Evolutionary conservation across 768 basidiomycete species (phyloP).

Genomic region (Mycena latifolia): DNA sequence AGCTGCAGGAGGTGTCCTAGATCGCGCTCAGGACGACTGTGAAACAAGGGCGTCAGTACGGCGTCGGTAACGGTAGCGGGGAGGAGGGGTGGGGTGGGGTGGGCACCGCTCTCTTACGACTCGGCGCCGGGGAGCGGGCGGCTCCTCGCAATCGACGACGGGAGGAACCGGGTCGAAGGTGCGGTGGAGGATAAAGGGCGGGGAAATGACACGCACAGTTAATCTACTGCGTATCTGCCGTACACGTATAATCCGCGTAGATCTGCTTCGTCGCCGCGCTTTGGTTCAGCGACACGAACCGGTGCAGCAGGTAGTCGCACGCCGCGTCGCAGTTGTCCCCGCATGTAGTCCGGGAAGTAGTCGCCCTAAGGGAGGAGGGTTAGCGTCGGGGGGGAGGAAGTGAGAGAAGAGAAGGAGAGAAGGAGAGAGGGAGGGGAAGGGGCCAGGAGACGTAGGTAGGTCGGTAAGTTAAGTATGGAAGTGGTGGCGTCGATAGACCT

Average conservation of each 20-base stretch:
- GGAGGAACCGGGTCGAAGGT: too few species aligned
- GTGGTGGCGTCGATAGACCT: too few species aligned
- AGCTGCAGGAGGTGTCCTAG: conserved; percentile 88
- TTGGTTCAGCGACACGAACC: conserved; percentile 94
- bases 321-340: conserved; percentile 92
- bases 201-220: conserved; percentile 73
- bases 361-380: conserved; percentile 56
- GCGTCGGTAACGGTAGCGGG: conserved; percentile 80
- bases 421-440: not conserved
- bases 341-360: conserved; percentile 94
- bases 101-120: too few species aligned
- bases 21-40: conserved; percentile 86
- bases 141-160: too few species aligned
- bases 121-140: too few species aligned
- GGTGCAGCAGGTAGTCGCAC: conserved; percentile 78
- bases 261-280: conserved; percentile 89
- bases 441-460: too few species aligned
- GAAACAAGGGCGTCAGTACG: not conserved
- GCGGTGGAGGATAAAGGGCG: too few species aligned
- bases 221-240: conserved; percentile 95
- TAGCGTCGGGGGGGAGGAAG: not conserved
- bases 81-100: conserved; percentile 82
- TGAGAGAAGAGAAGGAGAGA: not conserved
- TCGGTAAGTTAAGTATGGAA: too few species aligned
- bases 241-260: conserved; percentile 94